phyloP scores from a whole-genome alignment of 2,329 filamentous ascomycete species.

The Alternaria dauci region DNA sequence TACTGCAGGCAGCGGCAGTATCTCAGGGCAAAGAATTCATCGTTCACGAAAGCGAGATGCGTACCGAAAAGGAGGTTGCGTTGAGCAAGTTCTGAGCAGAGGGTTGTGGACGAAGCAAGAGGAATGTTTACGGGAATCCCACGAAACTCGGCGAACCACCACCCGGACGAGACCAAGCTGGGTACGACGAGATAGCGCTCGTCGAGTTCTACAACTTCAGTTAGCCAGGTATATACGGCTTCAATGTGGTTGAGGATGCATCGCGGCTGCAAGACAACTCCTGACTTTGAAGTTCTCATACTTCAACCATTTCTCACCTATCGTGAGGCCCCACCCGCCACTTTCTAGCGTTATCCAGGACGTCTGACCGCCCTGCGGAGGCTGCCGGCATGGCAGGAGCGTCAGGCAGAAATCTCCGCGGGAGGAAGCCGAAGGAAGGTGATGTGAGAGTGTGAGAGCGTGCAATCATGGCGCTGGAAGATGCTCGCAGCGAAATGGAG shows the following conservation, averaged over 20 bases:
- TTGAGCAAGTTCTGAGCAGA: slow-evolving; percentile 9
- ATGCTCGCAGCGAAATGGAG: not conserved
- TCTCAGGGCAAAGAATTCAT: slow-evolving; percentile 17
- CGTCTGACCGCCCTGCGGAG: slow-evolving; percentile 21
- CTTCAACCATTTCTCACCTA: slow-evolving; percentile 16
- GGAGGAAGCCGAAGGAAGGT: not conserved
- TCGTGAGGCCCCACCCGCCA: slow-evolving; percentile 17
- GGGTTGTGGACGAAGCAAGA: slow-evolving; percentile 5
- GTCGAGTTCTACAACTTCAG: slow-evolving; percentile 31
- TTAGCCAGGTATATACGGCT: not conserved
- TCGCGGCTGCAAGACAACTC: slow-evolving; percentile 22
- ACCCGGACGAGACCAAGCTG: slow-evolving; percentile 4
- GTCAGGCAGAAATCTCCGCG: not conserved
- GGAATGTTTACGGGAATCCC: slow-evolving; percentile 2
- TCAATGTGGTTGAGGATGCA: slow-evolving; percentile 26
- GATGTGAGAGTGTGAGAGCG: not conserved
- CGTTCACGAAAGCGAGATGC: slow-evolving; percentile 13
- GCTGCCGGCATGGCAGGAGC: slow-evolving; percentile 1
- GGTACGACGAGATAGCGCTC: slow-evolving; percentile 27
- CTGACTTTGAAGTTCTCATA: slow-evolving; percentile 24
- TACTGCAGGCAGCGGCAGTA: slow-evolving; percentile 20
- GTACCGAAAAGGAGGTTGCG: slow-evolving; percentile 1
- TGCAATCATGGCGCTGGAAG: not conserved
- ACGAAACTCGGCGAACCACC: slow-evolving; percentile 9
- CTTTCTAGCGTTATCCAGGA: slow-evolving; percentile 12